Evolutionary conservation across 2,329 filamentous ascomycete species (phyloP).

Genomic region (Pestalotiopsis sp.): DNA sequence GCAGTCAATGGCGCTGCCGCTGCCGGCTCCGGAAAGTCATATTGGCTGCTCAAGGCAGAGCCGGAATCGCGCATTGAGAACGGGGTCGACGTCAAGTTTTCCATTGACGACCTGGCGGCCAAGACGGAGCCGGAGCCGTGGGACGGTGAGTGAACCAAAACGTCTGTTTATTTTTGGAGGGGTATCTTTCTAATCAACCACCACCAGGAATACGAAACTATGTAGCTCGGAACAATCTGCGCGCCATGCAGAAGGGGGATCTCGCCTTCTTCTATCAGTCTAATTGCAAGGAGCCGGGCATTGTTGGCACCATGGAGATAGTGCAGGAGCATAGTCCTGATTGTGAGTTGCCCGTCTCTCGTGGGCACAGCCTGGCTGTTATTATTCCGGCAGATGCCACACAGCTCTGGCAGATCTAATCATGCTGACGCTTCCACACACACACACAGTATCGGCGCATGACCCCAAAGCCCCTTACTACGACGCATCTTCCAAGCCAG

Average conservation of each 20-base stretch:
- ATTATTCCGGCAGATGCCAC: neutral
- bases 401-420: neutral
- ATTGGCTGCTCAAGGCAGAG: constrained; percentile 87
- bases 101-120: constrained; percentile 83
- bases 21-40: constrained; percentile 40
- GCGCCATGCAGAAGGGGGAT: constrained; percentile 88
- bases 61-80: constrained; percentile 86
- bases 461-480: constrained; percentile 79
- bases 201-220: constrained; percentile 37
- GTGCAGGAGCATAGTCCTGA: constrained; percentile 84
- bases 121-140: constrained; percentile 82
- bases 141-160: constrained; percentile 67
- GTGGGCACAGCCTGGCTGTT: neutral
- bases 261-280: constrained; percentile 97
- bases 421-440: constrained; percentile 28
- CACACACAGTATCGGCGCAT: constrained; percentile 71
- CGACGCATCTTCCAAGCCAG: constrained; percentile 72
- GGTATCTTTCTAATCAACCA: constrained; percentile 7
- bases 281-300: constrained; percentile 86
- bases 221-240: constrained; percentile 82
- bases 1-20: neutral
- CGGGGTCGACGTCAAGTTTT: constrained; percentile 87
- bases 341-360: constrained; percentile 48
- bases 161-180: neutral
- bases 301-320: constrained; percentile 88